Percentiles rank a stretch among this genome's conserved stretches.
phyloP scores from a whole-genome alignment of 2,329 filamentous ascomycete species.

The Tolypocladium cylindrosporum region DNA sequence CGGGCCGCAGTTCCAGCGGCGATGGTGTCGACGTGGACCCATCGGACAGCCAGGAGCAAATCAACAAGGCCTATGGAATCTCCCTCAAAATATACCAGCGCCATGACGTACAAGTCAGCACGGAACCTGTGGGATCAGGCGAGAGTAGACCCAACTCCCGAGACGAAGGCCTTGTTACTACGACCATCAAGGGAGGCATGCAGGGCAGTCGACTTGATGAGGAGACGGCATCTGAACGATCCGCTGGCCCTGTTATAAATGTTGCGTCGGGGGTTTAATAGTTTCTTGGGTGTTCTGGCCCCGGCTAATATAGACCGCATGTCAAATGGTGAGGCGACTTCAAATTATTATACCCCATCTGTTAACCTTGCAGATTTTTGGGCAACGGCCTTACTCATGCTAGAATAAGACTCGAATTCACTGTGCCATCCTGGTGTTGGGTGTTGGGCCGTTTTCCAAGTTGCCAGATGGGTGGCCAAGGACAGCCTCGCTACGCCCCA shows the following conservation, averaged over 20 bases:
- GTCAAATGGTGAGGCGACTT: not conserved
- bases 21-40: conserved; percentile 10
- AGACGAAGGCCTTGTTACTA: conserved; percentile 2
- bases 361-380: no score
- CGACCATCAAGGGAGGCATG: conserved; percentile 4
- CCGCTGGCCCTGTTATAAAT: not conserved
- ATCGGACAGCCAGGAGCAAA: conserved; percentile 25
- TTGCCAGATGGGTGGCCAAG: no score
- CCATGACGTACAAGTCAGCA: conserved; percentile 21
- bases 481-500: no score
- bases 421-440: no score
- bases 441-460: no score
- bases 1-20: not conserved
- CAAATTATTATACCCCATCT: not conserved
- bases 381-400: no score
- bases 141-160: not conserved
- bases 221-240: conserved; percentile 1
- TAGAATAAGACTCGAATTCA: no score
- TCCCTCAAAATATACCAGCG: conserved; percentile 27
- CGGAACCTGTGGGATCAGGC: conserved; percentile 1
- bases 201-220: not conserved
- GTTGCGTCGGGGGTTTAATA: not conserved
- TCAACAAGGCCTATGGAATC: conserved; percentile 19
- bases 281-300: not conserved
- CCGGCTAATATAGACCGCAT: not conserved